These are phyloP conservation scores for Talaromyces adpressus DNA, from an alignment of 495 filamentous ascomycete species.

Conservation along the genomic window DNA sequence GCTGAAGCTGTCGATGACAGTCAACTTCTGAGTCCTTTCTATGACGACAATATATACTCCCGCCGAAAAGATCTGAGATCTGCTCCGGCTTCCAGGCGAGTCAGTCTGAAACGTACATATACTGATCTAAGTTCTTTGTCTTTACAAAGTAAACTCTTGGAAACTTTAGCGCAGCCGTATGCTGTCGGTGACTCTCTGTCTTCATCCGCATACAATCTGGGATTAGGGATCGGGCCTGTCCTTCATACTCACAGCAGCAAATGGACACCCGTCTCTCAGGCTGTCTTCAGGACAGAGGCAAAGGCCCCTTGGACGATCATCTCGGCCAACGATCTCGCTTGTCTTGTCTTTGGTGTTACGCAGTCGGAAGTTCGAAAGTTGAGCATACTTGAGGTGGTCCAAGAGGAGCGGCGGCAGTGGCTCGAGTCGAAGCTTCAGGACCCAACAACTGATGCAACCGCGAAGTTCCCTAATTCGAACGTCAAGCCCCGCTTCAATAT, in stretches of 20 bases:
- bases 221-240: constrained; percentile 33
- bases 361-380: constrained; percentile 89
- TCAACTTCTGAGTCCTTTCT: constrained; percentile 22
- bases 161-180: constrained; percentile 82
- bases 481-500: constrained; percentile 32
- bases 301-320: constrained; percentile 89
- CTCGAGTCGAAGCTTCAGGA: constrained; percentile 76
- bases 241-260: constrained; percentile 82
- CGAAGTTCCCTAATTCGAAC: constrained; percentile 28
- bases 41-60: constrained; percentile 25
- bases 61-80: constrained; percentile 28
- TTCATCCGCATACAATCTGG: constrained; percentile 18
- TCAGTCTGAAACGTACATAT: constrained; percentile 77
- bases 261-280: constrained; percentile 86
- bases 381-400: constrained; percentile 91
- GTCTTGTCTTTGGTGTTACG: constrained; percentile 91
- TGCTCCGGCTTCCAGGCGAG: constrained; percentile 47
- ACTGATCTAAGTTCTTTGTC: constrained; percentile 69
- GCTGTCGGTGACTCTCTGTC: constrained; percentile 43
- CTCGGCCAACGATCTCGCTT: constrained; percentile 94
- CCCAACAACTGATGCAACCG: constrained; percentile 42
- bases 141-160: constrained; percentile 78
- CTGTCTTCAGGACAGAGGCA: constrained; percentile 90
- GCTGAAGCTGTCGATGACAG: constrained; percentile 13
- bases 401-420: constrained; percentile 80